These are phyloP conservation scores for Heracleum sosnowskyi DNA, from an alignment of 129 eudicot genomes.

Conservation along the genomic window DNA sequence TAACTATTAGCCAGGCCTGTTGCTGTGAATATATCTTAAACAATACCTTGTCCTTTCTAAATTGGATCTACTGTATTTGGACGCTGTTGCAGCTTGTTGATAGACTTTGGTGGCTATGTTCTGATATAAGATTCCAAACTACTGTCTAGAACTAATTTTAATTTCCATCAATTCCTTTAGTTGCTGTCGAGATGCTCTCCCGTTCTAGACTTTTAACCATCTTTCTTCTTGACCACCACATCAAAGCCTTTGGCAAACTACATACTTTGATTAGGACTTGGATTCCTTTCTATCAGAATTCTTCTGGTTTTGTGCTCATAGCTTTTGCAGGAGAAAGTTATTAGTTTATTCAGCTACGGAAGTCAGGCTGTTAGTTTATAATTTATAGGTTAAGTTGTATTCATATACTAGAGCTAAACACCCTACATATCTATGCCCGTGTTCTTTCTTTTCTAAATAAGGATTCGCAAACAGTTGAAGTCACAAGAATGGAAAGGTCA, in stretches of 20 bases:
- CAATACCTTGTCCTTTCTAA: conserved; percentile 11
- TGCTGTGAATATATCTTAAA: conserved; percentile 23
- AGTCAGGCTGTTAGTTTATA: conserved; percentile 34
- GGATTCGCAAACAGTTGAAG: conserved; percentile 39
- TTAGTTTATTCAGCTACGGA: conserved; percentile 43
- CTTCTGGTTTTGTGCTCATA: conserved; percentile 29
- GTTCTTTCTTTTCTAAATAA: conserved; percentile 30
- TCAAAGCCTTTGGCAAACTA: conserved; percentile 24
- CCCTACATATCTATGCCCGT: conserved; percentile 14
- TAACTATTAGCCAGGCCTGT: conserved; percentile 34
- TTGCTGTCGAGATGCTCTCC: conserved; percentile 39
- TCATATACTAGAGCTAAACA: conserved; percentile 26
- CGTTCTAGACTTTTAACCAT: conserved; percentile 23
- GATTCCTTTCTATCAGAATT: conserved; percentile 42
- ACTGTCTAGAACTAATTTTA: conserved; percentile 7
- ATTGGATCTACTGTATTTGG: neutral
- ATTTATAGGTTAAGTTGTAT: conserved; percentile 27
- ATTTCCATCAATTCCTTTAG: conserved; percentile 6
- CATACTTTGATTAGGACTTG: conserved; percentile 38
- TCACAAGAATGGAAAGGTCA: conserved; percentile 78
- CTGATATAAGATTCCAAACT: conserved; percentile 1
- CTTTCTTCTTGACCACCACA: conserved; percentile 18
- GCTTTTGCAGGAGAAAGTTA: conserved; percentile 22
- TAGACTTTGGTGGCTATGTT: conserved; percentile 17
- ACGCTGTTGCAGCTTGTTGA: conserved; percentile 12